Evolutionary conservation across 257 asterid genomes (phyloP).

Genomic region (Knoxia roxburghii): DNA sequence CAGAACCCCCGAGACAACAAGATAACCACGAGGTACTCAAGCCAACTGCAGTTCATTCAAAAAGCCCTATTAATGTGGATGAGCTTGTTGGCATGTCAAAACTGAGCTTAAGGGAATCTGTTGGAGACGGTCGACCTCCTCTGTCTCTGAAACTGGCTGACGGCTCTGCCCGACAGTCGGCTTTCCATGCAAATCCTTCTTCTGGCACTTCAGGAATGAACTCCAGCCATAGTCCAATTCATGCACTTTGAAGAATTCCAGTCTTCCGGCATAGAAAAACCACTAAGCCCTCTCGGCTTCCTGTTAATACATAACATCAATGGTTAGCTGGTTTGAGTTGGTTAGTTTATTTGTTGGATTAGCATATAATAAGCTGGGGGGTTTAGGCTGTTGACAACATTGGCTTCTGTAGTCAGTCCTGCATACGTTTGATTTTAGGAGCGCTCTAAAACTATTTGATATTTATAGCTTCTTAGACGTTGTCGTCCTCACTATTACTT

Average conservation of each 20-base stretch:
- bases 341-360: conserved; percentile 20
- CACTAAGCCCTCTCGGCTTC: conserved; percentile 10
- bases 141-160: conserved; percentile 66
- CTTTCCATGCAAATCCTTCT: conserved; percentile 80
- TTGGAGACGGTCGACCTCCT: conserved; percentile 47
- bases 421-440: background rate
- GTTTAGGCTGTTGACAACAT: background rate
- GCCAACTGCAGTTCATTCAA: conserved; percentile 90
- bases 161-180: conserved; percentile 86
- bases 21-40: conserved; percentile 83
- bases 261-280: conserved; percentile 19
- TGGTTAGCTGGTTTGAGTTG: conserved; percentile 23
- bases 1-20: conserved; percentile 52
- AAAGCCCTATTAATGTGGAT: conserved; percentile 76
- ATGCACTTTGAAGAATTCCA: conserved; percentile 42
- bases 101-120: conserved; percentile 78
- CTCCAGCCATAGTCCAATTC: conserved; percentile 73
- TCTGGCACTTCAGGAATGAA: conserved; percentile 54
- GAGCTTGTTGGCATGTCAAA: conserved; percentile 90
- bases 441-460: conserved; percentile 4
- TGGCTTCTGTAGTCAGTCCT: background rate
- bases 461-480: background rate
- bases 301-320: conserved; percentile 23
- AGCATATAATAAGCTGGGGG: conserved; percentile 14
- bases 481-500: background rate